Base-by-base conservation (phyloP, 148 eudicot species). In the Cornus florida region DNA sequence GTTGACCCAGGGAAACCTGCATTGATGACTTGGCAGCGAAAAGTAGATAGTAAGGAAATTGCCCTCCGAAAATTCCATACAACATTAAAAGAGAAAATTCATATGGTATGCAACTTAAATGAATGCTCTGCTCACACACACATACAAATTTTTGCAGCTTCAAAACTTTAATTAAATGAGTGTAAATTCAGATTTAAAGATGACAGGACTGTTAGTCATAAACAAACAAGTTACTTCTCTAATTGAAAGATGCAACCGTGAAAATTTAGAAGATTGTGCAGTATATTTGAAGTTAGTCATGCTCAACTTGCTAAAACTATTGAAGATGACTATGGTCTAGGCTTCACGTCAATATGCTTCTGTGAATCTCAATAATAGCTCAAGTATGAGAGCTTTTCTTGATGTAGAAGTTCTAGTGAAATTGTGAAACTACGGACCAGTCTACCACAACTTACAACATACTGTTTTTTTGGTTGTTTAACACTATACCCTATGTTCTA, bases 21-120 rank as follows among this genome's bases (percentile, higher is more conserved):
- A 73, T 82, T 90, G 76, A 79, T 88, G 60, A 87, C 93, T 67
- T 93, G 92, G 97, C 82, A 88, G 79, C 87, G 93, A 50, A 93
- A 89, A 84, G 41, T 93, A 23, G 82, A 87, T 59, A 43, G 68
- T 53, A 87, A 89, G 66, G 90, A 84, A 43, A 80, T 67, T 82
- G 77, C 74, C 68, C 94, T 83, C 67, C 67, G 87, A 68, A 80
- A 87, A 67, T 93, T 91, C 74, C 81, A 76, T 76, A 74, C 89
- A 35, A 91, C 75, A 57, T 79, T 86, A 77, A 79, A 83, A 78
- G 97, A 93, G 75, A 86, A 69, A 56, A 80, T 93, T 57, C 77
- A 83, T 71, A 12, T 93, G 97, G 97, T 93, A 87, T 77, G 87
- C 64, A 48, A 70, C 84, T 72, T 11, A 20, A 3, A n/a, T n/a